Evolutionary conservation across 805 yeast genomes (phyloP).

Genomic region (Suhomyces sp.): DNA sequence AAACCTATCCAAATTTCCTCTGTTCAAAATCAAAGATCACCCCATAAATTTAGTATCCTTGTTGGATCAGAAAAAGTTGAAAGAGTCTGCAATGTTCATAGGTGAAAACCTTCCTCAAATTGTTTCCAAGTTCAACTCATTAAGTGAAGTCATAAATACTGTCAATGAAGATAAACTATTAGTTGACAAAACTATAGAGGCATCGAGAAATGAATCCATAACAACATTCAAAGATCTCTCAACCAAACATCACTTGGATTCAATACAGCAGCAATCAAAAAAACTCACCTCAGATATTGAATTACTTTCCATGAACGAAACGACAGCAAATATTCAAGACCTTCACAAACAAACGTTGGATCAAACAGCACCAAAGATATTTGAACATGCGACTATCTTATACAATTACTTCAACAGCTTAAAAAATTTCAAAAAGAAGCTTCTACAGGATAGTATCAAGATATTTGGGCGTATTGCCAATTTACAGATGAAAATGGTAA

Average conservation of each 20-base stretch:
- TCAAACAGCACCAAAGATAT: constrained; percentile 25
- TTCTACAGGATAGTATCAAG: constrained; percentile 20
- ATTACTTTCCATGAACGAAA: constrained; percentile 11
- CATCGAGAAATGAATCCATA: constrained; percentile 38
- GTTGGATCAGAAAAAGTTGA: constrained; percentile 29
- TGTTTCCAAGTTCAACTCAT: constrained; percentile 27
- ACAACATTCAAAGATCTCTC: constrained; percentile 22
- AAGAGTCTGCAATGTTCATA: constrained; percentile 29
- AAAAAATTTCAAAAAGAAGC: constrained; percentile 30
- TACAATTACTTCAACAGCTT: constrained; percentile 33
- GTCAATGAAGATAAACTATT: constrained; percentile 36
- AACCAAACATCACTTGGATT: constrained; percentile 3
- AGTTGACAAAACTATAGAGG: constrained; percentile 44
- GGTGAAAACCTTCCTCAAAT: constrained; percentile 29
- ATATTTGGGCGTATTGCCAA: constrained; percentile 34
- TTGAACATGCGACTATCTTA: constrained; percentile 30
- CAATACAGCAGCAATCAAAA: constrained; percentile 8
- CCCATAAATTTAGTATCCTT: constrained; percentile 29
- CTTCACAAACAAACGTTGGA: constrained; percentile 21
- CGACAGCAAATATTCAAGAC: constrained; percentile 16
- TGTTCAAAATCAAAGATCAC: constrained; percentile 31
- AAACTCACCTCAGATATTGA: constrained; percentile 21
- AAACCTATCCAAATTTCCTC: constrained; percentile 36
- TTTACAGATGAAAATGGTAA: constrained; percentile 39
- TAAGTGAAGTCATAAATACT: constrained; percentile 34